These are phyloP conservation scores for Trypanosoma conorhini DNA, from an alignment of 208 protist genomes.

Conservation along the genomic window DNA sequence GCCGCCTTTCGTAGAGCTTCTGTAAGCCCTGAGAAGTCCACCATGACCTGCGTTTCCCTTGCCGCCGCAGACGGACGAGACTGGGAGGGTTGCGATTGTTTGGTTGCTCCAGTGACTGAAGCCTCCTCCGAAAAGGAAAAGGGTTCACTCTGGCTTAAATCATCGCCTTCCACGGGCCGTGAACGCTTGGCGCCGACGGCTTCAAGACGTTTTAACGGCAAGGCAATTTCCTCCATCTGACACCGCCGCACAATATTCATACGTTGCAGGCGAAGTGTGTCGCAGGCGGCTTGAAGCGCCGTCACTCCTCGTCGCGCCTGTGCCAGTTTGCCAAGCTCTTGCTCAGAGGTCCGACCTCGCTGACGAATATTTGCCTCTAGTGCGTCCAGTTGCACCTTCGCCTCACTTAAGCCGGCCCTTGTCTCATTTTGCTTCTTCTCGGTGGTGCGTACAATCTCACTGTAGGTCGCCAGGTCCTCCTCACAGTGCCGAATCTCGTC, in stretches of 20 bases:
- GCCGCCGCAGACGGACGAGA: conserved; percentile 3
- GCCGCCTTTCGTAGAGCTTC: conserved; percentile 44
- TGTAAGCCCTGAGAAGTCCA: conserved; percentile 77
- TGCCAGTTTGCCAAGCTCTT: conserved; percentile 55
- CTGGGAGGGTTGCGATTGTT: conserved; percentile 1
- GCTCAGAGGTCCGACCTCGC: conserved; percentile 46
- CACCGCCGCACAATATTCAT: conserved; percentile 75
- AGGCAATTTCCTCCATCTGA: conserved; percentile 84
- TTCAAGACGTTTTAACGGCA: conserved; percentile 57
- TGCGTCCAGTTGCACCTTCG: conserved; percentile 47
- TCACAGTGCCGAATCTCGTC: conserved; percentile 62
- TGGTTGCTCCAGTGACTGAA: neutral
- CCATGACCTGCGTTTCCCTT: conserved; percentile 34
- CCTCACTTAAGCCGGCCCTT: conserved; percentile 34
- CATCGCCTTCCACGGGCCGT: conserved; percentile 20
- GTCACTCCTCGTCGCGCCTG: conserved; percentile 68
- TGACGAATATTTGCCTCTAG: conserved; percentile 70
- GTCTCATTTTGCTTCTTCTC: conserved; percentile 48
- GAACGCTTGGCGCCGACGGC: conserved; percentile 44
- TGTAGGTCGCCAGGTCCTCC: conserved; percentile 57
- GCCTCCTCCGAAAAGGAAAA: conserved; percentile 48
- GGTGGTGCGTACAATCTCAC: conserved; percentile 46
- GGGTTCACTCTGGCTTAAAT: conserved; percentile 51
- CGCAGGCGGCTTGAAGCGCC: conserved; percentile 72
- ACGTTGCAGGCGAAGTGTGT: conserved; percentile 77